Conservation (phyloP, 345 rosid genomes). For the Raphanus sativus region DNA sequence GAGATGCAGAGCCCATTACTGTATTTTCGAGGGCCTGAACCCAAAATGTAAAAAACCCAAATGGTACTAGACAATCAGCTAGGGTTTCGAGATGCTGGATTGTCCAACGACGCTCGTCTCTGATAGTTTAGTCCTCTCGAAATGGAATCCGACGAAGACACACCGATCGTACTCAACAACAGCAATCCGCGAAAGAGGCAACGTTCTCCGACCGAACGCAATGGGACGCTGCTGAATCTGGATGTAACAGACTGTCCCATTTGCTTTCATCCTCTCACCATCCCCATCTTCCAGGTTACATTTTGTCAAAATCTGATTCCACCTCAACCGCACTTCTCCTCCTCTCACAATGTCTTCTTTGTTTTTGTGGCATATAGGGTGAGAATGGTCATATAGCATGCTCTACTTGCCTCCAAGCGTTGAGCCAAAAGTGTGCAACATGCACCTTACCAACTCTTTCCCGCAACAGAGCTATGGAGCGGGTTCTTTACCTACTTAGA, state of each 20-base stretch:
- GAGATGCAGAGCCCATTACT: too few species aligned
- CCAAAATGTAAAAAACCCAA: too few species aligned
- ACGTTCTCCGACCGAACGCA: not conserved
- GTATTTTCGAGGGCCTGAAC: too few species aligned
- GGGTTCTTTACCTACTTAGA: not conserved
- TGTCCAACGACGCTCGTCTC: too few species aligned
- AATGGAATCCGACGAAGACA: too few species aligned
- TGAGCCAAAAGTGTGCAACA: not conserved
- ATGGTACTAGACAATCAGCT: too few species aligned
- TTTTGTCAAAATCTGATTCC: too few species aligned
- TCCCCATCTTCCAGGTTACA: slow-evolving; percentile 2
- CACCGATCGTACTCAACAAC: too few species aligned
- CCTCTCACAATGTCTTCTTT: too few species aligned
- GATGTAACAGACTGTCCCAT: not conserved
- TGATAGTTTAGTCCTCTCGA: not conserved
- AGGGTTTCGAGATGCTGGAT: too few species aligned
- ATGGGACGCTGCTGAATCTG: not conserved
- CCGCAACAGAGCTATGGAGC: not conserved
- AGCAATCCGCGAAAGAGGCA: too few species aligned
- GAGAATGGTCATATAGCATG: slow-evolving; percentile 1
- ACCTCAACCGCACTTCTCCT: too few species aligned
- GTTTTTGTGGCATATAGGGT: not conserved
- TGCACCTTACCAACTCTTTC: not conserved
- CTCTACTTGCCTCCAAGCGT: not conserved
- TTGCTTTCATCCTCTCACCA: not conserved